Evolutionary conservation across 768 basidiomycete species (phyloP).

Genomic region (Pleurotus tuoliensis): DNA sequence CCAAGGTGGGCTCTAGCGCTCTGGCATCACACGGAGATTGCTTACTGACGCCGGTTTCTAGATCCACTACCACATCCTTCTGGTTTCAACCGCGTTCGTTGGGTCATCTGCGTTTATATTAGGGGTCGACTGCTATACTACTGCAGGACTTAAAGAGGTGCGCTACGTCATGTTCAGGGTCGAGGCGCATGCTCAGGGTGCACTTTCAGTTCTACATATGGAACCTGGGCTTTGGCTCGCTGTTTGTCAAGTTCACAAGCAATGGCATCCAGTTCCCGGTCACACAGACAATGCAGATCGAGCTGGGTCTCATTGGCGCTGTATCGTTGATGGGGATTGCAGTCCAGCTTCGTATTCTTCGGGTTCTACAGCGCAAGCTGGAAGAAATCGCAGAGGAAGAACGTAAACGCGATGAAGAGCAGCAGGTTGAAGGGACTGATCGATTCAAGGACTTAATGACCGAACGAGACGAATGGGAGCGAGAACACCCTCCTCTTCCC

Average conservation of each 20-base stretch:
- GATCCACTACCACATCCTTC: slow-evolving; percentile 83
- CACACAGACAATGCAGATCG: slow-evolving; percentile 89
- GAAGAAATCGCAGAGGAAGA: slow-evolving; percentile 77
- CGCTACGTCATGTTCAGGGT: slow-evolving; percentile 14
- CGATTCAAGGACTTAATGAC: slow-evolving; percentile 58
- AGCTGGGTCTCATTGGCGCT: slow-evolving; percentile 84
- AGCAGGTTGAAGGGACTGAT: slow-evolving; percentile 70
- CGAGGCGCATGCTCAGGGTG: slow-evolving; percentile 8
- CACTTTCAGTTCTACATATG: slow-evolving; percentile 81
- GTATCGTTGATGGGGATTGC: slow-evolving; percentile 83
- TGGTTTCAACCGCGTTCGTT: slow-evolving; percentile 84
- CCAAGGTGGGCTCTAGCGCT: slow-evolving; percentile 45
- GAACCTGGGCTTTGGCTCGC: slow-evolving; percentile 80
- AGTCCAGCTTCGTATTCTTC: slow-evolving; percentile 84
- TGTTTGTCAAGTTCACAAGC: slow-evolving; percentile 75
- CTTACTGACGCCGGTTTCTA: slow-evolving; percentile 18
- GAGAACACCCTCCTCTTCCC: slow-evolving; percentile 64
- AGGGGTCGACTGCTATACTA: slow-evolving; percentile 91
- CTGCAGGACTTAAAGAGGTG: slow-evolving; percentile 91
- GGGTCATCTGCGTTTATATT: slow-evolving; percentile 89
- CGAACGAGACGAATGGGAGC: slow-evolving; percentile 86
- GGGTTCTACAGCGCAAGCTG: slow-evolving; percentile 74
- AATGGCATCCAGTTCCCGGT: slow-evolving; percentile 76
- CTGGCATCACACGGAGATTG: slow-evolving; percentile 11
- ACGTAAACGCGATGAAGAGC: slow-evolving; percentile 66